Conservation (phyloP, 805 yeast species). For the Candida sithepensis region DNA sequence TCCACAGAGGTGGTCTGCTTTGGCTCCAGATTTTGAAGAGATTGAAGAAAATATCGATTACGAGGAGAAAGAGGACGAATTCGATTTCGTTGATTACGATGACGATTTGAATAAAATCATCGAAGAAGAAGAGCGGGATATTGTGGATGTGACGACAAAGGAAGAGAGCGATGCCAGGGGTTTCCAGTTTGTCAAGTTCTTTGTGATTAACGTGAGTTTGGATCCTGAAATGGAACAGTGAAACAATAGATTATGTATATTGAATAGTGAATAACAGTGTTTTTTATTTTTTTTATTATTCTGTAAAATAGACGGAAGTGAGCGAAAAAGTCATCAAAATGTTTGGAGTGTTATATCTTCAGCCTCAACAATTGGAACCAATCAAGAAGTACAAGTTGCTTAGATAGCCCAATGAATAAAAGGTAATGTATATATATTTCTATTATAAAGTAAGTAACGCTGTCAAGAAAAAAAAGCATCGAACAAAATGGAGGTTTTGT, state of each 20-base stretch:
- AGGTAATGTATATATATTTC: background rate
- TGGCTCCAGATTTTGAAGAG: slow-evolving; percentile 95
- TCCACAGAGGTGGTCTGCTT: slow-evolving; percentile 93
- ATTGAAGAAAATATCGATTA: slow-evolving; percentile 89
- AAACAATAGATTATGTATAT: too few species aligned
- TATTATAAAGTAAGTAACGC: background rate
- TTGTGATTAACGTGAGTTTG: slow-evolving; percentile 44
- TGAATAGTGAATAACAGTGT: too few species aligned
- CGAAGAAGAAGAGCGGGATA: slow-evolving; percentile 58
- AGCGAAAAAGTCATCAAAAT: too few species aligned
- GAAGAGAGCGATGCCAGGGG: slow-evolving; percentile 75
- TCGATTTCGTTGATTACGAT: slow-evolving; percentile 73
- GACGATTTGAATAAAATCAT: slow-evolving; percentile 56
- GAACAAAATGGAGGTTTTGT: background rate
- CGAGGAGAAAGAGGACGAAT: slow-evolving; percentile 86
- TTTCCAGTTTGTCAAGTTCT: slow-evolving; percentile 50
- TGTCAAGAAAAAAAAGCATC: background rate
- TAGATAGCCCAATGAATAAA: too few species aligned
- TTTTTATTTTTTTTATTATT: too few species aligned
- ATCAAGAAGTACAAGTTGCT: too few species aligned
- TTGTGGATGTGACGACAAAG: slow-evolving; percentile 60
- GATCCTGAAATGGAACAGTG: slow-evolving; percentile 3
- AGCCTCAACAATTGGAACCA: too few species aligned
- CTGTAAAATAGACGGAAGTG: too few species aligned
- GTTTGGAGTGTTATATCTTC: too few species aligned